Evolutionary conservation across 257 asterid genomes (phyloP).

Genomic region (Apocynum venetum): DNA sequence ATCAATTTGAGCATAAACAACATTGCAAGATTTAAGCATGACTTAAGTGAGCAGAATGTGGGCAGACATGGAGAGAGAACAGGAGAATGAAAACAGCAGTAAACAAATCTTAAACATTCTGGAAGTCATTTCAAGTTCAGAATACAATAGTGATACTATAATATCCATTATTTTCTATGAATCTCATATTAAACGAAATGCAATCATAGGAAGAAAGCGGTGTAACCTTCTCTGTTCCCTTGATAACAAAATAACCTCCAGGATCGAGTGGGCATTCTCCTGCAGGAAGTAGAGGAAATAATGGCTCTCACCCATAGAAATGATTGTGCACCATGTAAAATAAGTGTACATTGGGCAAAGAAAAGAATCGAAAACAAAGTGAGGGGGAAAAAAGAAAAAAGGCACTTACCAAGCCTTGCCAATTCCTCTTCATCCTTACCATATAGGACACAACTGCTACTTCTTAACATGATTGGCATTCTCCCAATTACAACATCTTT

Average conservation of each 20-base stretch:
- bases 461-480: constrained; percentile 94
- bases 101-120: not conserved
- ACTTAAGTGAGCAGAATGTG: not conserved
- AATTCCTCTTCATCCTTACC: constrained; percentile 91
- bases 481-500: constrained; percentile 55
- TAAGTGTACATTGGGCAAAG: constrained; percentile 9
- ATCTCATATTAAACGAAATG: not conserved
- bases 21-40: not conserved
- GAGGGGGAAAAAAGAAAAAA: not conserved
- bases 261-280: constrained; percentile 99
- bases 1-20: constrained; percentile 8
- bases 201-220: constrained; percentile 12
- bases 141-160: not conserved
- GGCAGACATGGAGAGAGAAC: not conserved
- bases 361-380: not conserved
- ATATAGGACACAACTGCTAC: constrained; percentile 59
- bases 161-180: not conserved
- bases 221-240: constrained; percentile 89
- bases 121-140: not conserved
- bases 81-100: not conserved
- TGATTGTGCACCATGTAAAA: not conserved
- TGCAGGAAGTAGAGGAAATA: constrained; percentile 12
- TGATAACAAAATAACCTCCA: constrained; percentile 87
- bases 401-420: constrained; percentile 57
- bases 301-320: not conserved